These are phyloP conservation scores for Picea glauca DNA, from an alignment of 75 land plant species.

Conservation along the genomic window DNA sequence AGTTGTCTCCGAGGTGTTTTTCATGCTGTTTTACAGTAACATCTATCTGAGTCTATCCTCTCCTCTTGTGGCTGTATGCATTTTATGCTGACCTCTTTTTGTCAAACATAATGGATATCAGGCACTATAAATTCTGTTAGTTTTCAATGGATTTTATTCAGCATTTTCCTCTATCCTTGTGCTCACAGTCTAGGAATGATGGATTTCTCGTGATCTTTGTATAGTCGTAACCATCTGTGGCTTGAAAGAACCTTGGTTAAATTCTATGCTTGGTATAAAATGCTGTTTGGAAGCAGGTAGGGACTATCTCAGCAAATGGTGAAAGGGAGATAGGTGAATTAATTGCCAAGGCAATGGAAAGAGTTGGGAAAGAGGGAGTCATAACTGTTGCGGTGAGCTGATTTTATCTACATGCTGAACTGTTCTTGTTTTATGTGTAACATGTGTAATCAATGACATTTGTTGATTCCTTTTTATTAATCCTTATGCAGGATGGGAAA, in stretches of 20 bases:
- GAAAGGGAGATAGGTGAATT: constrained; percentile 83
- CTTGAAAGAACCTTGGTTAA: not conserved
- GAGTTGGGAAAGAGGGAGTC: constrained; percentile 94
- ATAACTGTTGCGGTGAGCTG: constrained; percentile 74
- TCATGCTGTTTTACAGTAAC: not conserved
- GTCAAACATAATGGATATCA: not conserved
- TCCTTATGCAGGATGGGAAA: constrained; percentile 71
- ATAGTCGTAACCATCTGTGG: not conserved
- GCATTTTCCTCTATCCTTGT: not conserved
- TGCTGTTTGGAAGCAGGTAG: constrained; percentile 47
- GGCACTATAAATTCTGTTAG: not conserved
- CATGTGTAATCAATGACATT: not conserved
- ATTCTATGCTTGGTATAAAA: constrained; percentile 1
- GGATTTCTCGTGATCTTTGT: not conserved
- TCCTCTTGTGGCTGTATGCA: not conserved
- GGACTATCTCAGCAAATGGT: constrained; percentile 68
- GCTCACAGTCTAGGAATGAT: not conserved
- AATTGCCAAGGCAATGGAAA: constrained; percentile 88
- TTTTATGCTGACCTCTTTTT: not conserved
- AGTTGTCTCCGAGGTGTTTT: not conserved
- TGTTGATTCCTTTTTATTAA: not conserved
- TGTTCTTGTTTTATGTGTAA: not conserved
- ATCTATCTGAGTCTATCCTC: not conserved
- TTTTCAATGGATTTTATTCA: not conserved
- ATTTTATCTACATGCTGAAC: not conserved